A percentile compares a stretch with the other conserved stretches of the same genome.
phyloP scores from a whole-genome alignment of 2,329 filamentous ascomycete genomes.

The Aspergillus persii region DNA sequence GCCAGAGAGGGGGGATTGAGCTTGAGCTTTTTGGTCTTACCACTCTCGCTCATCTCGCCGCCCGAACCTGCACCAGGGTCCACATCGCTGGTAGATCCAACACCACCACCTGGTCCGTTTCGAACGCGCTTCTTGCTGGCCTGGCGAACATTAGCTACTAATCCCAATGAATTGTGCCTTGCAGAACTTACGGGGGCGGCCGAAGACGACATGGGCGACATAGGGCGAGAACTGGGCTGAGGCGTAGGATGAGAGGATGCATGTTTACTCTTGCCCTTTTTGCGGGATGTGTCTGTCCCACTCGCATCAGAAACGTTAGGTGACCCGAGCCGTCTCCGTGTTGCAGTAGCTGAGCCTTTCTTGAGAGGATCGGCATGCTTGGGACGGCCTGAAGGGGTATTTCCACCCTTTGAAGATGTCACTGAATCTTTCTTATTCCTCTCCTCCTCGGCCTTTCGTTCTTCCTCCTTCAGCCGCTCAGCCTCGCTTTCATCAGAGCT shows the following conservation, averaged over 20 bases:
- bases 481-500: conserved; percentile 64
- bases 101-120: conserved; percentile 27
- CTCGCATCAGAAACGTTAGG: conserved; percentile 87
- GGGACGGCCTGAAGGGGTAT: conserved; percentile 60
- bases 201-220: conserved; percentile 62
- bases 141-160: conserved; percentile 20
- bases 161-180: neutral
- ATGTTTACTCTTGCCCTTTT: conserved; percentile 73
- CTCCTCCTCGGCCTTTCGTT: conserved; percentile 58
- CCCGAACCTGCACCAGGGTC: conserved; percentile 52
- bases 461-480: conserved; percentile 60
- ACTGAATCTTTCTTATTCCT: conserved; percentile 54
- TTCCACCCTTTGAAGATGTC: conserved; percentile 67
- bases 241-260: conserved; percentile 29
- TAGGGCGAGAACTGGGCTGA: conserved; percentile 56
- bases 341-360: conserved; percentile 52
- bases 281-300: conserved; percentile 82
- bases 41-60: conserved; percentile 47
- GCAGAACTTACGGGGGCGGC: conserved; percentile 43
- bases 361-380: conserved; percentile 54
- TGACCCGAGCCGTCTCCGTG: conserved; percentile 79
- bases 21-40: conserved; percentile 49
- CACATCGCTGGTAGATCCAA: conserved; percentile 55
- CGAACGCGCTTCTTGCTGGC: conserved; percentile 53
- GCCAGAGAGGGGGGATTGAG: conserved; percentile 42